Percentiles rank a stretch among this genome's conserved stretches.
Conservation (phyloP, 441 rosid genomes). For the Aquilaria agallochum region DNA sequence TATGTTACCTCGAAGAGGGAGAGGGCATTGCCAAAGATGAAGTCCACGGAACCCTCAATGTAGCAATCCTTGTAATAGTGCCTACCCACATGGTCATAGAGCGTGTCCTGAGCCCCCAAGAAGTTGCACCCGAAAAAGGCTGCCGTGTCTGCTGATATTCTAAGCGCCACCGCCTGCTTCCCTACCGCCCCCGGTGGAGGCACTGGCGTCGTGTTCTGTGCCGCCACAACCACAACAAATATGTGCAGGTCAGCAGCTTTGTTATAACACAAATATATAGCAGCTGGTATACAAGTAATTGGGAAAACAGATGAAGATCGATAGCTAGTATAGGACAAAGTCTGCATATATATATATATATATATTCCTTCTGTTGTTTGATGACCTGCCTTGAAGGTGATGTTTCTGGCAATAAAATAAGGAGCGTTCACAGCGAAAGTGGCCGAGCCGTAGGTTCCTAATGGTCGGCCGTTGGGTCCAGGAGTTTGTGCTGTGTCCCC, state of each 20-base stretch:
- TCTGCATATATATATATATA: background rate
- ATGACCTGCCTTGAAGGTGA: constrained; percentile 74
- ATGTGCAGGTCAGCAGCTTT: too few species aligned
- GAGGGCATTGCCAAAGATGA: constrained; percentile 93
- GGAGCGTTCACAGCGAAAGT: constrained; percentile 90
- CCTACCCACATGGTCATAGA: constrained; percentile 88
- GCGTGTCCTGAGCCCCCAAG: constrained; percentile 94
- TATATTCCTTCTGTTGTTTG: background rate
- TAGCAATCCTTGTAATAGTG: constrained; percentile 98
- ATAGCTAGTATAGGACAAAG: background rate
- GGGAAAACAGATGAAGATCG: background rate
- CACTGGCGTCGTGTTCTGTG: constrained; percentile 84
- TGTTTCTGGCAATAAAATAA: constrained; percentile 87
- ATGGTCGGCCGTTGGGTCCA: constrained; percentile 60
- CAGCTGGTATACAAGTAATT: background rate
- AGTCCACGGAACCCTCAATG: constrained; percentile 93
- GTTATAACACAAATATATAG: too few species aligned
- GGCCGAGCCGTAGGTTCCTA: constrained; percentile 83
- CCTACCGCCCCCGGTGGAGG: constrained; percentile 89
- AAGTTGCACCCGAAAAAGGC: constrained; percentile 75
- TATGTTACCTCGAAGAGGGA: constrained; percentile 79
- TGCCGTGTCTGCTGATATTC: constrained; percentile 92
- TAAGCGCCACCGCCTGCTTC: constrained; percentile 89
- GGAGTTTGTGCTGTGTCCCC: constrained; percentile 95
- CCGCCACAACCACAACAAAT: background rate